phyloP scores from a whole-genome alignment of 768 basidiomycete genomes.

The Serendipita sp. region DNA sequence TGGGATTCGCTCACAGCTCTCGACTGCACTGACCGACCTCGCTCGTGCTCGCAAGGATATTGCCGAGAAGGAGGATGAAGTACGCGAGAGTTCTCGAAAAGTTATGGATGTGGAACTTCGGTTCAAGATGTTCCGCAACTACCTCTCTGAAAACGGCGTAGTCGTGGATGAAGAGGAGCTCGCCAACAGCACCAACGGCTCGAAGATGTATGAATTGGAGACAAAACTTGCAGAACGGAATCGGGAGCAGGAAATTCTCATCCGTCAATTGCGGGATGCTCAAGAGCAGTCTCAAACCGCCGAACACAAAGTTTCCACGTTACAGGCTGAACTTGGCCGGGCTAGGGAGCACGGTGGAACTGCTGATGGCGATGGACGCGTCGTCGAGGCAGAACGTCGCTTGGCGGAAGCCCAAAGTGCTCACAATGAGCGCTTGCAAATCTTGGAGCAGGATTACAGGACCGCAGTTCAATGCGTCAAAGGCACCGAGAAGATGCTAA shows the following conservation, averaged over 20 bases:
- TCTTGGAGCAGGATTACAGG: conserved; percentile 91
- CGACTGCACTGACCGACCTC: conserved; percentile 46
- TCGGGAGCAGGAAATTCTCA: conserved; percentile 53
- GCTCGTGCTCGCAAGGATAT: conserved; percentile 57
- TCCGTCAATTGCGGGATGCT: conserved; percentile 55
- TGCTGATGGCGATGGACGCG: conserved; percentile 24
- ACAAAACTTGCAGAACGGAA: conserved; percentile 54
- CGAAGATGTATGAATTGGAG: conserved; percentile 60
- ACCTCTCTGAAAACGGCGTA: conserved; percentile 80
- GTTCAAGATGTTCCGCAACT: conserved; percentile 61
- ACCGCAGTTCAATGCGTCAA: conserved; percentile 96
- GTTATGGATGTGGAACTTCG: conserved; percentile 56
- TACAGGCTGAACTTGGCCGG: conserved; percentile 52
- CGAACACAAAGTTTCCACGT: conserved; percentile 47
- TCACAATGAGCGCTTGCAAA: conserved; percentile 65
- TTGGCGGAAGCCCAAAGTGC: conserved; percentile 61
- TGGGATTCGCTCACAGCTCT: conserved; percentile 56
- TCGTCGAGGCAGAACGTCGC: conserved; percentile 56
- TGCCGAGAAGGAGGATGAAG: conserved; percentile 42
- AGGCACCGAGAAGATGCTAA: conserved; percentile 96
- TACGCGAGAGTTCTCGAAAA: conserved; percentile 47
- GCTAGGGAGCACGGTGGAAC: conserved; percentile 44
- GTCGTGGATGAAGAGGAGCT: conserved; percentile 56
- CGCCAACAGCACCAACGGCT: conserved; percentile 21
- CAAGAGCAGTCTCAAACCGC: conserved; percentile 54